Evolutionary conservation across 495 filamentous ascomycete species (phyloP), one percentile per base, ranked within the genome.

Genomic region (Parathielavia appendiculata): DNA sequence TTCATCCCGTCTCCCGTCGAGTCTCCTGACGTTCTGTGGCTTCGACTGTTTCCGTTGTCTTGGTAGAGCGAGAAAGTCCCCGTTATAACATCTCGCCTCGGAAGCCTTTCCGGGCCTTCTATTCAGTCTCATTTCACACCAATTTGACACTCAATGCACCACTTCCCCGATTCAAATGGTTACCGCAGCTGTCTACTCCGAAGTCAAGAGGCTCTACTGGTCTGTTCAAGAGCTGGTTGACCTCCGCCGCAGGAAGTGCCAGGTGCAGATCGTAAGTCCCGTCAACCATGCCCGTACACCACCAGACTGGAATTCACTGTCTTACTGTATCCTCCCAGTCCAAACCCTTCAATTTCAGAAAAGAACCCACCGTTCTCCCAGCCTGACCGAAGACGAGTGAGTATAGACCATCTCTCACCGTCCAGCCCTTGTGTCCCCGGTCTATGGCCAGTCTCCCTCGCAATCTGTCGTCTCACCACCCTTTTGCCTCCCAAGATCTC

Each of bases 291-390:
- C 38, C 16, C 20, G 46, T 22, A n/a, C 22, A 14, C 22, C n/a
- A 30, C 20, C 5, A 46, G 35, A 12, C 32, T 44, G 14, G 39
- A n/a, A 44, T 3, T 3, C 26, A 30, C 26, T 30, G 26, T 30
- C 62, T 69, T 69, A 70, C 62, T 32, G 16, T n/a, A 19, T 39
- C 30, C 17, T n/a, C n/a, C 38, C 49, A 76, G 75, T 78, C 76
- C 11, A 68, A 67, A 6, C 75, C 76, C 5, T 79, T 76, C 69
- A 63, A 75, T 60, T 77, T 79, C 66, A 73, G 74, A 63, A 69
- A 70, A 22, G 69, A 74, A 61, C 48, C 67, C 22, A 51, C 68
- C 41, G 64, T 58, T 4, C 56, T 77, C 0, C 75, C 75, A 14
- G 75, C 39, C 52, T 78, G 12, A 71, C 70, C 19, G 66, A 75